Conservation (phyloP, 805 yeast species). For the Metschnikowia reukaufii region DNA sequence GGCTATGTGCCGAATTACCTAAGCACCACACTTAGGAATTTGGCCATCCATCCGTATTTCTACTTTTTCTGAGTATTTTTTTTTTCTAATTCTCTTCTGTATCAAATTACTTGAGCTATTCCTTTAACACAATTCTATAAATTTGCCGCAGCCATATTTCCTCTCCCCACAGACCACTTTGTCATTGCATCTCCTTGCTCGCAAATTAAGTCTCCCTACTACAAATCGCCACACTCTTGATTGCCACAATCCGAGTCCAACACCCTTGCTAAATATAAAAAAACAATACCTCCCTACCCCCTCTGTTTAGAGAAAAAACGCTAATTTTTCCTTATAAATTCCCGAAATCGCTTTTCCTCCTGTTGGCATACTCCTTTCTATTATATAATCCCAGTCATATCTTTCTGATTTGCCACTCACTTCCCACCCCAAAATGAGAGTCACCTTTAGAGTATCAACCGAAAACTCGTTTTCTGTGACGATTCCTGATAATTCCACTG, state of each 20-base stretch:
- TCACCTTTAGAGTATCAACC: slow-evolving; percentile 48
- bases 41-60: slow-evolving; percentile 1
- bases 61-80: not conserved
- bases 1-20: slow-evolving; percentile 7
- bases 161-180: not conserved
- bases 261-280: too few species aligned
- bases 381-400: too few species aligned
- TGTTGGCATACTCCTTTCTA: not conserved
- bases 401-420: too few species aligned
- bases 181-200: not conserved
- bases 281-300: not conserved
- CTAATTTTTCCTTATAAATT: too few species aligned
- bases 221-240: slow-evolving; percentile 4
- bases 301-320: too few species aligned
- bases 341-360: too few species aligned
- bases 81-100: not conserved
- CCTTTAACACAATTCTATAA: not conserved
- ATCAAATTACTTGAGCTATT: not conserved
- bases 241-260: not conserved
- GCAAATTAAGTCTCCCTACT: slow-evolving; percentile 3
- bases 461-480: slow-evolving; percentile 46
- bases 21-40: slow-evolving; percentile 2
- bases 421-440: slow-evolving; percentile 39
- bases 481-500: slow-evolving; percentile 53
- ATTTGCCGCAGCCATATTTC: not conserved